Percentiles rank a stretch among this genome's conserved stretches.
These are phyloP conservation scores for Moniliophthora roreri DNA, from an alignment of 1,284 basidiomycete species.

Conservation along the genomic window DNA sequence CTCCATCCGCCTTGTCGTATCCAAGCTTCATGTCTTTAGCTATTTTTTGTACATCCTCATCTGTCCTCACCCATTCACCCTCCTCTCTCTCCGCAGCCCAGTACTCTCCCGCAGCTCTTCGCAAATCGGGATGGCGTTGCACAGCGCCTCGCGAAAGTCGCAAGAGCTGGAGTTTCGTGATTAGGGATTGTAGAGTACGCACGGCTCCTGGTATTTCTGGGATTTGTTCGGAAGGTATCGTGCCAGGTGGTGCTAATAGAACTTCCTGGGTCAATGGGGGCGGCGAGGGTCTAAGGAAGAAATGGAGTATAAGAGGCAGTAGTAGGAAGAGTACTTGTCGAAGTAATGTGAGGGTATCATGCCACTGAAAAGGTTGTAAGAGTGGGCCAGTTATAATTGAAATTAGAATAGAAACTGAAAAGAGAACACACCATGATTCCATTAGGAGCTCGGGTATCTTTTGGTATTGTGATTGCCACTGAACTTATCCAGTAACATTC, in stretches of 20 bases:
- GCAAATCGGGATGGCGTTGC: slow-evolving; percentile 38
- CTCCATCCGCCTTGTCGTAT: slow-evolving; percentile 31
- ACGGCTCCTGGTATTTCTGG: slow-evolving; percentile 17
- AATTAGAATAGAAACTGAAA: neutral
- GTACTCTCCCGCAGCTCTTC: slow-evolving; percentile 45
- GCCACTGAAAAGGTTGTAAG: slow-evolving; percentile 46
- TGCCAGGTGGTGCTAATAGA: slow-evolving; percentile 27
- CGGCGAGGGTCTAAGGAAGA: slow-evolving; percentile 42
- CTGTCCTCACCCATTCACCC: slow-evolving; percentile 46
- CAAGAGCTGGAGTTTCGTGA: slow-evolving; percentile 47
- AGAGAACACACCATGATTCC: slow-evolving; percentile 51
- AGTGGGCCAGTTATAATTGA: neutral
- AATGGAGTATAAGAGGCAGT: slow-evolving; percentile 52
- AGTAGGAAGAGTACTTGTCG: slow-evolving; percentile 60
- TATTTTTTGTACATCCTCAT: slow-evolving; percentile 47
- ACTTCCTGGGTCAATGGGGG: slow-evolving; percentile 32
- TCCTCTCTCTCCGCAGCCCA: slow-evolving; percentile 56
- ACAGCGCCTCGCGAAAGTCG: slow-evolving; percentile 51
- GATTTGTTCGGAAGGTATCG: slow-evolving; percentile 15
- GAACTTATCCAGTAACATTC: slow-evolving; percentile 58
- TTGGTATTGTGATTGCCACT: slow-evolving; percentile 43
- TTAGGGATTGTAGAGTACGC: slow-evolving; percentile 36
- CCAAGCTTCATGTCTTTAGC: slow-evolving; percentile 50
- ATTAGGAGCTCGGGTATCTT: slow-evolving; percentile 28
- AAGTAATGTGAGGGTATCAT: slow-evolving; percentile 53